These are phyloP conservation scores for Paracamarosporium sp. DNA, from an alignment of 2,329 filamentous ascomycete genomes.

Conservation along the genomic window DNA sequence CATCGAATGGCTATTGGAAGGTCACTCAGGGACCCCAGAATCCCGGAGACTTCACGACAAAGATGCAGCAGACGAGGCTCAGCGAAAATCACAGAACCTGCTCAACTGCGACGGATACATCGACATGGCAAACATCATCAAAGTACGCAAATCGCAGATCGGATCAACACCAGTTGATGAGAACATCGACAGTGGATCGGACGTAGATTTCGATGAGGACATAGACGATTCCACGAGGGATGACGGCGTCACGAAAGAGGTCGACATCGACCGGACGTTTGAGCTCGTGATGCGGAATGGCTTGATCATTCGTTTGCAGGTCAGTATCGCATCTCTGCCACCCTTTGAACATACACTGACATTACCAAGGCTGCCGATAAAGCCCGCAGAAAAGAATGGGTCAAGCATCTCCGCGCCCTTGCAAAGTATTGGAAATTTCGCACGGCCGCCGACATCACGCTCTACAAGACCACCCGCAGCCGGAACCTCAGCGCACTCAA, in stretches of 20 bases:
- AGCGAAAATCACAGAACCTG: conserved; percentile 65
- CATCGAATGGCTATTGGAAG: conserved; percentile 63
- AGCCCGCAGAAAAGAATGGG: conserved; percentile 67
- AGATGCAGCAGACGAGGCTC: conserved; percentile 65
- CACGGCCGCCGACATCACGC: conserved; percentile 61
- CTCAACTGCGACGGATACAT: conserved; percentile 69
- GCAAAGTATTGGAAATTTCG: conserved; percentile 69
- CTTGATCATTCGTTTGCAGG: conserved; percentile 66
- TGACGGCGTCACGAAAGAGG: conserved; percentile 60
- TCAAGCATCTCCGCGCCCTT: conserved; percentile 62
- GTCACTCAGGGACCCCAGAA: conserved; percentile 48
- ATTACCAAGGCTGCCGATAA: conserved; percentile 59
- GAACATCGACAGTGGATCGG: conserved; percentile 57
- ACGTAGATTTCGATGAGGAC: conserved; percentile 63
- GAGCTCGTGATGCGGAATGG: conserved; percentile 68
- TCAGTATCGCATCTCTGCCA: conserved; percentile 24
- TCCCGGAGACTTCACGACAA: conserved; percentile 60
- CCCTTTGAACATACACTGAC: background rate
- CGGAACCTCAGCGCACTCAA: conserved; percentile 66
- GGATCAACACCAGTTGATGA: conserved; percentile 62
- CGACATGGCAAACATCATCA: conserved; percentile 63
- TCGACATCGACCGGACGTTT: conserved; percentile 65
- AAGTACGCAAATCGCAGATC: conserved; percentile 62
- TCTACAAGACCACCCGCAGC: conserved; percentile 63
- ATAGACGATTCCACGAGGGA: conserved; percentile 55